Evolutionary conservation across 2,329 filamentous ascomycete species (phyloP).

Genomic region (Emericellopsis cladophorae): DNA sequence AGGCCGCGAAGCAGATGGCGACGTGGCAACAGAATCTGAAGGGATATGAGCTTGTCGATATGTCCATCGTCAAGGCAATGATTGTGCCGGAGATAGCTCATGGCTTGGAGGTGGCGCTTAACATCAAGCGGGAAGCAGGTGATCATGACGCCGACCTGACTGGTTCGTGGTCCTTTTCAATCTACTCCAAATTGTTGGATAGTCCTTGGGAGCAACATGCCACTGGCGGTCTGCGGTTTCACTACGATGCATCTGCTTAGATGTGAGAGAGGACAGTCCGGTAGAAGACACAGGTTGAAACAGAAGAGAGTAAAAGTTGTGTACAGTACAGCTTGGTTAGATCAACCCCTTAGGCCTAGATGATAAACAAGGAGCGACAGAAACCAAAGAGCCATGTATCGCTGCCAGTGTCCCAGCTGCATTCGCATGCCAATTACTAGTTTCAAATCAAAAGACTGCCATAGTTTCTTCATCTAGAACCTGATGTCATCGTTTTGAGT

Average conservation of each 20-base stretch:
- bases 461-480: no score
- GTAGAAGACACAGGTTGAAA: background rate
- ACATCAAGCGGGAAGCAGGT: slow-evolving; percentile 19
- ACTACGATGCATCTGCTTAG: slow-evolving; percentile 7
- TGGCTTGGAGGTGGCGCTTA: slow-evolving; percentile 37
- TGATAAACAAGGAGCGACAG: no score
- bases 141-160: background rate
- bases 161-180: slow-evolving; percentile 22
- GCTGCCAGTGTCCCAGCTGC: no score
- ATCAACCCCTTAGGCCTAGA: no score
- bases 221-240: slow-evolving; percentile 16
- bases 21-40: slow-evolving; percentile 9
- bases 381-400: no score
- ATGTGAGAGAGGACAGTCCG: background rate
- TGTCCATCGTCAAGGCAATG: slow-evolving; percentile 37
- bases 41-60: slow-evolving; percentile 29
- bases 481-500: no score
- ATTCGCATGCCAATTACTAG: no score
- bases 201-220: slow-evolving; percentile 30
- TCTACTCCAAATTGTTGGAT: slow-evolving; percentile 30
- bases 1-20: slow-evolving; percentile 28
- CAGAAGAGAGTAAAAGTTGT: no score
- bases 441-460: no score
- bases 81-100: slow-evolving; percentile 30
- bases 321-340: no score